Base-by-base conservation (phyloP, 139 green algal species). In the Coccomyxa sp. region DNA sequence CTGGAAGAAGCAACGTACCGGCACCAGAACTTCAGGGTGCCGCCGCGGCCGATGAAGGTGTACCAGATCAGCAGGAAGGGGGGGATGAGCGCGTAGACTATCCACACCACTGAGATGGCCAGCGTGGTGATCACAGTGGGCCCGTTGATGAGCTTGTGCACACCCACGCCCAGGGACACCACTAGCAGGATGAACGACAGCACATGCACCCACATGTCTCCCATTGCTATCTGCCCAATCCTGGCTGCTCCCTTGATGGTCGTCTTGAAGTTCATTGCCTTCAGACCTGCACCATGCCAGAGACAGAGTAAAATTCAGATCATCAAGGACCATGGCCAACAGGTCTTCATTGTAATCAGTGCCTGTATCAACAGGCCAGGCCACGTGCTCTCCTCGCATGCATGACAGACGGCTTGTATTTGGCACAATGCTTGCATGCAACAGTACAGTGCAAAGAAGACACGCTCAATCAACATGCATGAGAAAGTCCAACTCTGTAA, bases 31-130 rank as follows among this genome's bases (percentile, higher is more conserved):
- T 80, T 57, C 3, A 88, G 81, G 0, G 81, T 85, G 57, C 68
- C 76, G 13, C 81, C 81, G 0, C 82, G 85, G 45, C 85, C 85
- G 12, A 85, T 67, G 66, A 74, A 81, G 77, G 81, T 83, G 85
- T 88, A 88, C n/a, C 74, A 67, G 13, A 85, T 30, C 30, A 88
- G 59, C 57, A 88, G 81, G 74, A 79, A 82, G 51, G 81, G 81
- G 1, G 85, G 85, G 57, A 88, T 83, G 67, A 83, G 77, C 13
- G 76, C 76, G 58, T 88, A 88, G 31, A 85, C 38, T 15, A 85
- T 82, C 85, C 85, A 88, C 12, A 85, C 81, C 63, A 88, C 68
- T 3, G 85, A 88, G 77, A 88, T 88, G 81, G 82, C 66, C 25
- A 88, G 85, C 3, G 85, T 85, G 63, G 85, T 83, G 59, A 85